Evolutionary conservation across 2,329 filamentous ascomycete species (phyloP), one percentile per base, ranked within the genome.

Genomic region (Fusarium camptoceras): DNA sequence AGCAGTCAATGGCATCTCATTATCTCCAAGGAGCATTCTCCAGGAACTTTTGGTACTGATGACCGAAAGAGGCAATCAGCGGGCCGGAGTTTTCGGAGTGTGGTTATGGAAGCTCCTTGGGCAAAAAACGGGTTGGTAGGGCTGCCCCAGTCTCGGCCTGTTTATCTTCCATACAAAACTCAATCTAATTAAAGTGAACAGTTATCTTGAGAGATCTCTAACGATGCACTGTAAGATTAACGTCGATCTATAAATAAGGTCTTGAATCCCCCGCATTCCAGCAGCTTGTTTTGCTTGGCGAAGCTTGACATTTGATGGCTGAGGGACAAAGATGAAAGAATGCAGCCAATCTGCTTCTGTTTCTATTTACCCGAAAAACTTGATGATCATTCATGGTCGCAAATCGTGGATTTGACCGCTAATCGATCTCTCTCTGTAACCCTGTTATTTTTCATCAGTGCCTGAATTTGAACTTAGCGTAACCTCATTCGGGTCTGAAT

Each of bases 41-140:
- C 34, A 41, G 49, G 61, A 34, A 66, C 59, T 68, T 67, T 48
- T 64, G 55, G 20, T 9, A 11, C 30, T 15, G 34, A 22, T 24
- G 56, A 8, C 67, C 67, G 12, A 42, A 68, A 50, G 1, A 34
- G 50, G 67, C 9, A 64, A 67, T 9, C 42, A 12, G 27, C 6
- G 24, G 18, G 7, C n/a, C 54, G 67, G 67, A 59, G 67, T 71
- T 68, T 46, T 53, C 67, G 67, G 67, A 64, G 54, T 42, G 14
- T 24, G 20, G 22, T n/a, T 8, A 22, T 8, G 2, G 49, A n/a
- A 15, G 28, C 18, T 37, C 31, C 15, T 12, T 16, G 22, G 18
- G 6, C 27, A 31, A 6, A 16, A 25, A 20, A 37, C 30, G 11
- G 25, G 27, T 5, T 28, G 18, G n/a, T 28, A 28, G n/a, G 15